Percentiles rank a stretch among this genome's conserved stretches.
Conservation (phyloP, 148 eudicot species). For the Rheum nobile region DNA sequence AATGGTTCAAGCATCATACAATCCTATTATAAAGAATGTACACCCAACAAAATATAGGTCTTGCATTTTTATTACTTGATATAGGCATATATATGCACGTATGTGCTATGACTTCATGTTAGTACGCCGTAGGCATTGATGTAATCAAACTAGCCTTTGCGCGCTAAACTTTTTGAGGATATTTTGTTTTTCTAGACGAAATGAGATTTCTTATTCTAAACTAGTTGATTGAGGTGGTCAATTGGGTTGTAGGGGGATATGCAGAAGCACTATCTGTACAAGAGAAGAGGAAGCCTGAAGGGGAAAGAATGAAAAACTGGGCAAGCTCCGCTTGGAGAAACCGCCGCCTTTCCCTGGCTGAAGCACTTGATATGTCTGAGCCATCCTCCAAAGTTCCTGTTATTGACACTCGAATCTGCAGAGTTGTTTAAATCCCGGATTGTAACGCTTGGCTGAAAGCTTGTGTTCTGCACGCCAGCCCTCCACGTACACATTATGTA, state of each 20-base stretch:
- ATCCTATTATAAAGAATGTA: no score
- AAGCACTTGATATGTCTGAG: conserved; percentile 58
- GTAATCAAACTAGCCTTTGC: no score
- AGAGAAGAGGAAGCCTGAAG: conserved; percentile 67
- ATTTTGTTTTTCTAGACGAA: neutral
- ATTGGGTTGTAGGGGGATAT: conserved; percentile 47
- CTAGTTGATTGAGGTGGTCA: neutral
- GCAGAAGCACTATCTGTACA: conserved; percentile 71
- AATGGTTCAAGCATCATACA: no score
- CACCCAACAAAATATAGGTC: no score
- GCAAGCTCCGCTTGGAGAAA: conserved; percentile 75
- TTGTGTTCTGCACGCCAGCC: neutral
- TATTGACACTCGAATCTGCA: conserved; percentile 62
- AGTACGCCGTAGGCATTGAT: no score
- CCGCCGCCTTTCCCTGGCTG: conserved; percentile 63
- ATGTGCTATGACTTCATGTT: no score
- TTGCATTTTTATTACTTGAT: no score
- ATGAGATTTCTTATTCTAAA: neutral
- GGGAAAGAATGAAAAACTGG: conserved; percentile 70
- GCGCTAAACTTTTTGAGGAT: neutral
- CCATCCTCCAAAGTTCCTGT: conserved; percentile 56
- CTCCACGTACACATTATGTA: neutral
- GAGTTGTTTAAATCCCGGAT: conserved; percentile 34
- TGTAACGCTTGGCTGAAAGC: neutral
- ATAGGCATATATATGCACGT: no score